Evolutionary conservation across 495 filamentous ascomycete genomes (phyloP).

Genomic region (Penicillium pulvis): DNA sequence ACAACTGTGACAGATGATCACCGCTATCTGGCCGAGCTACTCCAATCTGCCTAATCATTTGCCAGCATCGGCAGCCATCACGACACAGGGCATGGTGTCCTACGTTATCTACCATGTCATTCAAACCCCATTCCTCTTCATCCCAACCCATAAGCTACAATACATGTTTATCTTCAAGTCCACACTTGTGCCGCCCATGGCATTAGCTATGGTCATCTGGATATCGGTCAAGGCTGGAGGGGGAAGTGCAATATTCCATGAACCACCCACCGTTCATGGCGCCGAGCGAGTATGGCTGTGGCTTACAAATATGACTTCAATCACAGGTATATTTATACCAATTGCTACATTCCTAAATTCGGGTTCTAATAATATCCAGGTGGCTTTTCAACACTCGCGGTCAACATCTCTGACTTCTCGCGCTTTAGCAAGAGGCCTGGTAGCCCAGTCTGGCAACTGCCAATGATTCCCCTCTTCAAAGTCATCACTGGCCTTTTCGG

Average conservation of each 20-base stretch:
- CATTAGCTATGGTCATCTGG: background rate
- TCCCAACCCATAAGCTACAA: conserved; percentile 50
- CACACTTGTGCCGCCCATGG: conserved; percentile 27
- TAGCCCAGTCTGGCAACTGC: conserved; percentile 57
- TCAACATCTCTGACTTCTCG: conserved; percentile 62
- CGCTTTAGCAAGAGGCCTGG: conserved; percentile 54
- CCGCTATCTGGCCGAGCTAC: background rate
- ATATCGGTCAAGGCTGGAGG: background rate
- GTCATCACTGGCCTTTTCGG: conserved; percentile 52
- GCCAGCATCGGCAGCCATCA: conserved; percentile 41
- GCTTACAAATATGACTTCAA: conserved; percentile 22
- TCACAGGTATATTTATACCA: background rate
- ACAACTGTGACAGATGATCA: background rate
- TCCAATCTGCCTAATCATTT: background rate
- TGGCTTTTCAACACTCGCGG: conserved; percentile 36
- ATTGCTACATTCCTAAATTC: background rate
- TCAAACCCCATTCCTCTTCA: conserved; percentile 51
- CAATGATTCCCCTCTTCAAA: conserved; percentile 59
- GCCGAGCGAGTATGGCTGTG: conserved; percentile 12
- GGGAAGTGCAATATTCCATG: background rate
- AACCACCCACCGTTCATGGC: conserved; percentile 19
- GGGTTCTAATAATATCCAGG: background rate
- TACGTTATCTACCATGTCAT: conserved; percentile 51
- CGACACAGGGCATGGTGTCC: conserved; percentile 49
- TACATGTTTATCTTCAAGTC: conserved; percentile 55